Conservation (phyloP, 73 alveolate genomes). For the Tetrahymena thermophila region DNA sequence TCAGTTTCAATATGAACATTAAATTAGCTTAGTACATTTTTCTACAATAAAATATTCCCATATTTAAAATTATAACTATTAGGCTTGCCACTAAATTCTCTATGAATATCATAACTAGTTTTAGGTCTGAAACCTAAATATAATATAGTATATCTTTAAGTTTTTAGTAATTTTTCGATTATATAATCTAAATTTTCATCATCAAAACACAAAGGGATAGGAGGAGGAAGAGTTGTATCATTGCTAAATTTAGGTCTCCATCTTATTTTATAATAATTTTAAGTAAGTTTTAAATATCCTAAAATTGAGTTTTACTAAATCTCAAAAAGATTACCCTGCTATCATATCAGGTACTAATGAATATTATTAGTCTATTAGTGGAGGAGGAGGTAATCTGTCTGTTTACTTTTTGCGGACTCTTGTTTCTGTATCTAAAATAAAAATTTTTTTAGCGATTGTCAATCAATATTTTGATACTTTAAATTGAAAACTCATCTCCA, state of each 20-base stretch:
- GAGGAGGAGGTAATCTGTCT: neutral
- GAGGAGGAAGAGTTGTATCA: neutral
- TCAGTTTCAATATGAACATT: neutral
- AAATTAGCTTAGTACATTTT: neutral
- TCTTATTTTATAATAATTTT: neutral
- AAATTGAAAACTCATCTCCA: neutral
- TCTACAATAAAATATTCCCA: neutral
- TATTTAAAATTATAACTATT: conserved; percentile 38
- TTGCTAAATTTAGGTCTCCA: neutral
- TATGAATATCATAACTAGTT: conserved; percentile 44
- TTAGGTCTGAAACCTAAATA: conserved; percentile 48
- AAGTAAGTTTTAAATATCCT: too few species aligned
- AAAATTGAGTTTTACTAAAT: too few species aligned
- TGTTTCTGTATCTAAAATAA: neutral
- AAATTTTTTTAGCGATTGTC: neutral
- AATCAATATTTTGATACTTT: neutral
- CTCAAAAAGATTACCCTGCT: neutral
- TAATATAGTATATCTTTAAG: neutral
- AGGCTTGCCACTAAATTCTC: conserved; percentile 13
- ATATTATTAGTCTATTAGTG: neutral
- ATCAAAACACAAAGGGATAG: neutral
- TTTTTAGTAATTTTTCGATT: neutral
- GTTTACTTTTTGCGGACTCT: neutral
- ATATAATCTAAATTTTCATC: neutral
- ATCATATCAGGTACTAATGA: neutral